Percentiles rank a stretch among this genome's conserved stretches.
These are phyloP conservation scores for Phylloporus arenicola DNA, from an alignment of 768 basidiomycete genomes.

Conservation along the genomic window DNA sequence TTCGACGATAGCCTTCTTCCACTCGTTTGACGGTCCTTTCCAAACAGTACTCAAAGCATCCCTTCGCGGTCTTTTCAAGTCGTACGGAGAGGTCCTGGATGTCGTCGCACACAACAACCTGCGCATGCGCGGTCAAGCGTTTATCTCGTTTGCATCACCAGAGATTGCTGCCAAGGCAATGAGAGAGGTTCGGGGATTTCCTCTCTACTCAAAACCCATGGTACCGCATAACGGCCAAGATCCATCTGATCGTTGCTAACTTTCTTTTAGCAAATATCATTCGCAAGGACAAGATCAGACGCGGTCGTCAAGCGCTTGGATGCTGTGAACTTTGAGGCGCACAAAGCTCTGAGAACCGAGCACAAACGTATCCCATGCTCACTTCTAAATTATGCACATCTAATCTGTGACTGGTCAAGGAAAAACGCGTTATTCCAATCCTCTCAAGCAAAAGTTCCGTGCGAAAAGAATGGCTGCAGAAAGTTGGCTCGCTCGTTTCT, in stretches of 20 bases:
- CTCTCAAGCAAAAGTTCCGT: constrained; percentile 79
- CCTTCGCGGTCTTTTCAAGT: constrained; percentile 82
- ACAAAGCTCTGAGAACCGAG: constrained; percentile 67
- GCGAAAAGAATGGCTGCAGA: constrained; percentile 78
- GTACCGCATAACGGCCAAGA: constrained; percentile 38
- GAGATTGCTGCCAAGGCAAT: constrained; percentile 84
- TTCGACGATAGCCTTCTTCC: constrained; percentile 1
- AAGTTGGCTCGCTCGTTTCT: constrained; percentile 38
- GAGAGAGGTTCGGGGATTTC: constrained; percentile 92
- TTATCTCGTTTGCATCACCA: constrained; percentile 82
- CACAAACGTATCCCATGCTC: constrained; percentile 70
- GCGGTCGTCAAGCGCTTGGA: constrained; percentile 79
- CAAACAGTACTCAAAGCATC: constrained; percentile 82
- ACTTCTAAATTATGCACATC: neutral
- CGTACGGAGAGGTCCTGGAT: constrained; percentile 88
- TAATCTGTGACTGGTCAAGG: constrained; percentile 39
- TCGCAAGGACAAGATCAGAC: constrained; percentile 84
- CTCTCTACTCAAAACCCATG: constrained; percentile 95
- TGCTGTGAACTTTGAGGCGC: constrained; percentile 59
- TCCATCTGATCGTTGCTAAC: neutral
- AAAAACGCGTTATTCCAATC: constrained; percentile 80
- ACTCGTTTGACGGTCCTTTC: constrained; percentile 6
- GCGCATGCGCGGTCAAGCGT: constrained; percentile 98
- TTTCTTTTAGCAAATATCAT: constrained; percentile 82
- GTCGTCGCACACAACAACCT: constrained; percentile 94